Conservation (phyloP, 2,329 filamentous ascomycete species). For the Epicoccum sorghinum region DNA sequence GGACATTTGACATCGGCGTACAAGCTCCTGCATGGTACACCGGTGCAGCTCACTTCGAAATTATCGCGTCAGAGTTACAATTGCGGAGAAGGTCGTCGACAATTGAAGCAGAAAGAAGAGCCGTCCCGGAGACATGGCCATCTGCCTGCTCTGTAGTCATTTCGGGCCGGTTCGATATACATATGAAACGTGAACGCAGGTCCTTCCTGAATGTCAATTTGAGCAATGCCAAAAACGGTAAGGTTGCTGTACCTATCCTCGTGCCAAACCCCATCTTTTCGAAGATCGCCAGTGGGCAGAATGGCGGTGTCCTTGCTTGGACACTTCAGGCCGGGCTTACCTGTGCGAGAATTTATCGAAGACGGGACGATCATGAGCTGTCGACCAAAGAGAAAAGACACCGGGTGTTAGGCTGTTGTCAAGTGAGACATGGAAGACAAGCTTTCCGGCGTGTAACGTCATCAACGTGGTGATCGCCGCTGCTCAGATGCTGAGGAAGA, state of each 20-base stretch:
- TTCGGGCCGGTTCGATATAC: constrained; percentile 11
- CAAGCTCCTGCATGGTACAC: not conserved
- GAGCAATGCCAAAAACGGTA: constrained; percentile 6
- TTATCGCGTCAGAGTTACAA: not conserved
- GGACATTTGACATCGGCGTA: not conserved
- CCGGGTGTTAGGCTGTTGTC: constrained; percentile 16
- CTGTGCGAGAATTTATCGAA: constrained; percentile 6
- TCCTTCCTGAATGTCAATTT: constrained; percentile 1
- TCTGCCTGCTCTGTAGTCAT: not conserved
- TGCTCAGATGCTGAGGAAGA: constrained; percentile 16
- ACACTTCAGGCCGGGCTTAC: constrained; percentile 6
- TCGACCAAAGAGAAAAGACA: constrained; percentile 21
- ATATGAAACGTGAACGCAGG: constrained; percentile 6
- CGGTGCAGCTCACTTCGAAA: not conserved
- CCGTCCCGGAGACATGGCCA: constrained; percentile 8
- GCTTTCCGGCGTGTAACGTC: constrained; percentile 25
- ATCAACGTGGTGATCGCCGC: constrained; percentile 30
- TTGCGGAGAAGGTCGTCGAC: constrained; percentile 11
- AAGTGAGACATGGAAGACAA: constrained; percentile 16
- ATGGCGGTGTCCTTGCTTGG: constrained; percentile 28
- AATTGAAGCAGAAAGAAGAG: not conserved
- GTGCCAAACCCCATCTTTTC: constrained; percentile 13
- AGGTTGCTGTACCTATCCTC: constrained; percentile 9
- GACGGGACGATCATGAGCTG: constrained; percentile 18
- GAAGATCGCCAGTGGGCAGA: constrained; percentile 29